Evolutionary conservation across 352 stramenopile genomes (phyloP).

Genomic region (Phytophthora cactorum): DNA sequence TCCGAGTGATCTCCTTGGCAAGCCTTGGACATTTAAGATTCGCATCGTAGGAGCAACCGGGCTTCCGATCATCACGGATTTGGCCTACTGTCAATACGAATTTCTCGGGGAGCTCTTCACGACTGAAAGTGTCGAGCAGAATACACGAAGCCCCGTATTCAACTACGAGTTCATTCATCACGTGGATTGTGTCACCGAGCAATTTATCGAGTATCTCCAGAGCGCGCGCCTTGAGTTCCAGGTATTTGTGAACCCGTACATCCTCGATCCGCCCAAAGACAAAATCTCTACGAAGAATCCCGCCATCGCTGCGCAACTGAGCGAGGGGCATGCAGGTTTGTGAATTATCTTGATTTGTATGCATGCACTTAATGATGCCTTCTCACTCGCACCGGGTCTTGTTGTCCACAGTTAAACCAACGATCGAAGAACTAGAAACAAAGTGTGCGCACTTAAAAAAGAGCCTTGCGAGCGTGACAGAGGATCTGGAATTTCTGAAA

Average conservation of each 20-base stretch:
- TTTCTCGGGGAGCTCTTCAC: conserved; percentile 93
- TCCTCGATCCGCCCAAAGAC: conserved; percentile 86
- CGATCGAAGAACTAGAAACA: conserved; percentile 60
- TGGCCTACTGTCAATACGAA: conserved; percentile 94
- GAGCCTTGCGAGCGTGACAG: conserved; percentile 42
- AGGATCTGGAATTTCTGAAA: conserved; percentile 58
- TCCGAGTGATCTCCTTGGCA: conserved; percentile 82
- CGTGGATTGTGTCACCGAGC: conserved; percentile 84
- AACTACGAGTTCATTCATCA: conserved; percentile 92
- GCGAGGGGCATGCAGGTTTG: conserved; percentile 50
- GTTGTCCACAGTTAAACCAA: conserved; percentile 40
- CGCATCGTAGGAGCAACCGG: conserved; percentile 84
- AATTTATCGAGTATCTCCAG: conserved; percentile 90
- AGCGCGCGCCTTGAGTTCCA: conserved; percentile 85
- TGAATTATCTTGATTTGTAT: conserved; percentile 2
- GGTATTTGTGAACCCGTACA: conserved; percentile 90
- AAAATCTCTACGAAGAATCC: conserved; percentile 80
- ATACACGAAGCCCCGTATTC: conserved; percentile 88
- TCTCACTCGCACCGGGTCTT: conserved; percentile 1
- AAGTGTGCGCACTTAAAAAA: conserved; percentile 59
- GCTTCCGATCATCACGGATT: conserved; percentile 89
- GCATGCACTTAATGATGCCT: neutral
- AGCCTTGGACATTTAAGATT: conserved; percentile 92
- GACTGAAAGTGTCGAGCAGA: conserved; percentile 91
- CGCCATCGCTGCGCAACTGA: conserved; percentile 70